Conservation (phyloP, 2,329 filamentous ascomycete species). For the Sclerotiophoma versabilis region DNA sequence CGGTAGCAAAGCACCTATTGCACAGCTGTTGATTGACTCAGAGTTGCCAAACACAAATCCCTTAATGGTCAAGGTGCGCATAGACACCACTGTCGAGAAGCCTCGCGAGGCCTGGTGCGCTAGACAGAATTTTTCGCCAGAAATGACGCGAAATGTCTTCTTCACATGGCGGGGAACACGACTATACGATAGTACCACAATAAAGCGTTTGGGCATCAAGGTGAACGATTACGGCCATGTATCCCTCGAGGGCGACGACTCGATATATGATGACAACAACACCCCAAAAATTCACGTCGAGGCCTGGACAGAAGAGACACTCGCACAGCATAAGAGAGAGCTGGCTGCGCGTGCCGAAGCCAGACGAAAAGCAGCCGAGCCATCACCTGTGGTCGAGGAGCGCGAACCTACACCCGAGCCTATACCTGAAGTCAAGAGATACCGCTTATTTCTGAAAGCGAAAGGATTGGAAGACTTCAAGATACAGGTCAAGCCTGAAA, state of each 20-base stretch:
- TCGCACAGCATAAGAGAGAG: slow-evolving; percentile 58
- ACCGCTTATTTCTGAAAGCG: slow-evolving; percentile 61
- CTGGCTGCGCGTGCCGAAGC: slow-evolving; percentile 36
- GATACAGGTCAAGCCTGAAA: slow-evolving; percentile 55
- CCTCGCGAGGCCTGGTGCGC: slow-evolving; percentile 74
- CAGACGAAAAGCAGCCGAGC: slow-evolving; percentile 50
- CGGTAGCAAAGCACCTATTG: slow-evolving; percentile 41
- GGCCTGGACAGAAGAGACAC: slow-evolving; percentile 74
- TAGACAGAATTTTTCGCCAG: slow-evolving; percentile 62
- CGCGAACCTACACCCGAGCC: slow-evolving; percentile 28
- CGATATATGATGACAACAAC: slow-evolving; percentile 60
- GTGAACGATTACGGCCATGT: slow-evolving; percentile 52
- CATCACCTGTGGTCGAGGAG: slow-evolving; percentile 24
- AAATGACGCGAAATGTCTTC: slow-evolving; percentile 65
- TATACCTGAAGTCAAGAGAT: slow-evolving; percentile 31
- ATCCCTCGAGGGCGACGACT: slow-evolving; percentile 43
- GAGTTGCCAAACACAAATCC: slow-evolving; percentile 66
- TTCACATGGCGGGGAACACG: slow-evolving; percentile 79
- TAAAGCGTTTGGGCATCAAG: slow-evolving; percentile 56
- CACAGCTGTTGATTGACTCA: slow-evolving; percentile 74
- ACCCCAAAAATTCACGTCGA: slow-evolving; percentile 72
- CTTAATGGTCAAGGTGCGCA: slow-evolving; percentile 69
- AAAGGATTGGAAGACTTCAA: slow-evolving; percentile 60
- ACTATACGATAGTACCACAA: slow-evolving; percentile 77
- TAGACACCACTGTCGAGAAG: slow-evolving; percentile 71